A percentile compares a stretch with the other conserved stretches of the same genome.
Evolutionary conservation across 2,329 filamentous ascomycete species (phyloP).

Genomic region (Colletotrichum liriopes): DNA sequence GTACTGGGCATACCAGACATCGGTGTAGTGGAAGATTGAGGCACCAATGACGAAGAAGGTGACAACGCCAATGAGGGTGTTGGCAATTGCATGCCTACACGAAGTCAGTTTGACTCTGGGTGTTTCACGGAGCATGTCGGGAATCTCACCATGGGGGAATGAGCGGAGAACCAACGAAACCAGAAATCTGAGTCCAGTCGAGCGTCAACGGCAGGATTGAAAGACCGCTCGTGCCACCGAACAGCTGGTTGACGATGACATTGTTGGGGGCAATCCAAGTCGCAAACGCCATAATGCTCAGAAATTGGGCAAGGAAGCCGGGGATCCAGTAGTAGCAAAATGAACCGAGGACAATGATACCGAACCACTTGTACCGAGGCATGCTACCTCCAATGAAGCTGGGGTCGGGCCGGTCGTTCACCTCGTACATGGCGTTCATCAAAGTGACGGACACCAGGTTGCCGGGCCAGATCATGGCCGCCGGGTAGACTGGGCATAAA

Average conservation of each 20-base stretch:
- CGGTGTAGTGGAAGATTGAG: conserved; percentile 75
- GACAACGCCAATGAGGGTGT: conserved; percentile 78
- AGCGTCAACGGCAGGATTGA: conserved; percentile 81
- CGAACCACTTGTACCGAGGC: conserved; percentile 77
- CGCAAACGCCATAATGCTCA: conserved; percentile 79
- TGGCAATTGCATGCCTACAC: conserved; percentile 78
- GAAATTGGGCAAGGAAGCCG: conserved; percentile 77
- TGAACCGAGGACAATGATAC: conserved; percentile 68
- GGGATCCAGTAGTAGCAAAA: conserved; percentile 81
- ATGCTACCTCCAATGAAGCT: conserved; percentile 75
- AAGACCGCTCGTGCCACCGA: conserved; percentile 78
- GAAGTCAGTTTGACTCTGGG: not conserved
- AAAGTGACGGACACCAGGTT: conserved; percentile 77
- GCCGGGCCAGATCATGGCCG: conserved; percentile 82
- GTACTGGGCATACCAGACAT: conserved; percentile 75
- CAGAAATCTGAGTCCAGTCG: conserved; percentile 82
- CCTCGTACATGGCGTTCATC: conserved; percentile 82
- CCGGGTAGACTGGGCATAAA: conserved; percentile 66
- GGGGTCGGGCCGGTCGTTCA: conserved; percentile 64
- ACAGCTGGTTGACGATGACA: conserved; percentile 79
- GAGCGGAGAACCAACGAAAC: conserved; percentile 77
- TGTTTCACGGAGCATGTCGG: too few relatives aligned
- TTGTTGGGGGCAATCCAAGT: conserved; percentile 82
- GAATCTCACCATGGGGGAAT: conserved; percentile 77
- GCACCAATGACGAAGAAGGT: conserved; percentile 75